Evolutionary conservation across 73 alveolate species (phyloP), one percentile per base, ranked within the genome.

Genomic region (Symbiodinium natans): DNA sequence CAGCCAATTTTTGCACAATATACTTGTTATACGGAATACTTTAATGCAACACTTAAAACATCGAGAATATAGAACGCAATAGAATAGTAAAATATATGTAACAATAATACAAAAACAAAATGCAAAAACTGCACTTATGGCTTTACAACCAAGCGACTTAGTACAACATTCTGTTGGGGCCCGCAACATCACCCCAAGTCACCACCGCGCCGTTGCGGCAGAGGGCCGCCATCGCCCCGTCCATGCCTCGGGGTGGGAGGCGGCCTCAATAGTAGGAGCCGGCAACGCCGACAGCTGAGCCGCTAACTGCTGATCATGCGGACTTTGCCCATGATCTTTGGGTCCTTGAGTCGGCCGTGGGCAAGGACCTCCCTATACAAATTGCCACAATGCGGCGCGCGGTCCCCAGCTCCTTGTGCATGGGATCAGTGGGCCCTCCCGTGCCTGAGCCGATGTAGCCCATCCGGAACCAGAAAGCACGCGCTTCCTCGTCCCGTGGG

Each of bases 281-380:
- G 6, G 74, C 74, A 56, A 19, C 74, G 74, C 74, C 15, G 74
- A 56, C 74, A 56, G 74, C 31, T 56, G 74, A 56, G 74, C 74
- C 74, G 31, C 74, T 56, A n/a, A n/a, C 74, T 56, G 31, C 31
- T n/a, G 31, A 56, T 13, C 74, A 56, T 56, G 74, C 74, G 74
- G 74, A 56, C 74, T 56, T 56, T 56, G 74, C 74, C 74, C 74
- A 56, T 19, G 74, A 13, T 56, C 15, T 9, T 56, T 56, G 74
- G 74, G 74, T 56, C 74, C 15, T 56, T 56, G 74, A 56, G 74
- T n/a, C 74, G 74, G 74, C 74, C 74, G 74, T 56, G 5, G 74
- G 74, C 74, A 56, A 56, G 74, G 74, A 56, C 31, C 74, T 56
- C 74, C 74, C 15, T 56, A 56, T n/a, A 56, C 74, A 56, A 56